phyloP scores from a whole-genome alignment of 2,329 filamentous ascomycete species.

The Cercospora beticola region DNA sequence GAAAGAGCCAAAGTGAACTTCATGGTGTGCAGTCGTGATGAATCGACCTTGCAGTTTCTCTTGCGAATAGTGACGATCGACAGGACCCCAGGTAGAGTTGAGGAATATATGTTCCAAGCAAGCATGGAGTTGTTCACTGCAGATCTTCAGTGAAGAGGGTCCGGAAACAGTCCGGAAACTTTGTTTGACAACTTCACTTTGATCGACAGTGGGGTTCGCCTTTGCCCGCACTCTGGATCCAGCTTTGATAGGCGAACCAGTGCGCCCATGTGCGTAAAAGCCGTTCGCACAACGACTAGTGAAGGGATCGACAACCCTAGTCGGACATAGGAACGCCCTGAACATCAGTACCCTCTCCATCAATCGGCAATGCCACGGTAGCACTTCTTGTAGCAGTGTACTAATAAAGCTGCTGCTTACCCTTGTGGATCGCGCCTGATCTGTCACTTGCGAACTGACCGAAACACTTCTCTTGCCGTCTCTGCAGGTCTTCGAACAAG shows the following conservation, averaged over 20 bases:
- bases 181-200: neutral
- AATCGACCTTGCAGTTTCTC: neutral
- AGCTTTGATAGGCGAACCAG: neutral
- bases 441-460: neutral
- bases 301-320: neutral
- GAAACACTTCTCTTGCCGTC: neutral
- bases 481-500: neutral
- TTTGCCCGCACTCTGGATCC: neutral
- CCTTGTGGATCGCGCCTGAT: neutral
- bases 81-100: neutral
- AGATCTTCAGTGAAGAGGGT: neutral
- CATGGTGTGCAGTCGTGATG: neutral
- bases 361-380: neutral
- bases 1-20: neutral
- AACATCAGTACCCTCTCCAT: neutral
- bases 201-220: neutral
- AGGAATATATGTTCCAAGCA: neutral
- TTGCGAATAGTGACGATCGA: neutral
- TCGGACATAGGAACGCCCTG: neutral
- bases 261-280: neutral
- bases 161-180: neutral
- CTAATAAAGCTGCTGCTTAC: neutral
- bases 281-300: neutral
- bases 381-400: neutral
- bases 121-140: neutral